A percentile compares a stretch with the other conserved stretches of the same genome.
Conservation (phyloP, 352 stramenopile genomes). For the Blastocystis hominis region DNA sequence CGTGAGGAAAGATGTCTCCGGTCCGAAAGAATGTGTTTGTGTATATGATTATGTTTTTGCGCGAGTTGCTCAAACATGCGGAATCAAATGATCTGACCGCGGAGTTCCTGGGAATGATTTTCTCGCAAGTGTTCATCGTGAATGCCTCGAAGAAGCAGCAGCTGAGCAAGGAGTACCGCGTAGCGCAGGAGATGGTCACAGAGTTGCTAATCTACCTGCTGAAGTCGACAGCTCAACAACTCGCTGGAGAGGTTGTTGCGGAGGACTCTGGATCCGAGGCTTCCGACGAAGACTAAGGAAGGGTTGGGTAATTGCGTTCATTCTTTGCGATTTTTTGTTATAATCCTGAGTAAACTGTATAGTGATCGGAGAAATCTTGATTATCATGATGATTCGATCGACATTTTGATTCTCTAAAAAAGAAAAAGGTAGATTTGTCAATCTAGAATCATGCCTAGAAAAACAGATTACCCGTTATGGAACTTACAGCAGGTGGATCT, state of each 20-base stretch:
- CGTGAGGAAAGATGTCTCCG: background rate
- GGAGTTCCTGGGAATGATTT: conserved; percentile 18
- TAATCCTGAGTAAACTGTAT: background rate
- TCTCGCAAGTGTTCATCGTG: background rate
- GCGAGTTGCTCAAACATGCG: background rate
- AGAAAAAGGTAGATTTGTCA: too few relatives aligned
- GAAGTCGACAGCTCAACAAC: background rate
- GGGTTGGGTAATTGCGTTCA: too few relatives aligned
- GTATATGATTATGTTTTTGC: conserved; percentile 18
- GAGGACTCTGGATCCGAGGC: background rate
- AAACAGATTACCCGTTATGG: background rate
- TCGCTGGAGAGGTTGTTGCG: background rate
- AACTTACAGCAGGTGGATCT: background rate
- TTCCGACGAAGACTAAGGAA: background rate
- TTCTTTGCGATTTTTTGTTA: background rate
- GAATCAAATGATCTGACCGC: conserved; percentile 12
- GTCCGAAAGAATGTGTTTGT: conserved; percentile 18
- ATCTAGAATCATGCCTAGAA: background rate
- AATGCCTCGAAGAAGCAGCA: background rate
- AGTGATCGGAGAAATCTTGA: background rate
- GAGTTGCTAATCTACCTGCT: conserved; percentile 17
- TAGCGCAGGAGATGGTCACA: background rate
- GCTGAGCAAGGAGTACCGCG: background rate
- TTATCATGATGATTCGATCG: too few relatives aligned
- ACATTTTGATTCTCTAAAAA: too few relatives aligned